These are phyloP conservation scores for Wallacemonas sp. DNA, from an alignment of 208 protist species.

Conservation along the genomic window DNA sequence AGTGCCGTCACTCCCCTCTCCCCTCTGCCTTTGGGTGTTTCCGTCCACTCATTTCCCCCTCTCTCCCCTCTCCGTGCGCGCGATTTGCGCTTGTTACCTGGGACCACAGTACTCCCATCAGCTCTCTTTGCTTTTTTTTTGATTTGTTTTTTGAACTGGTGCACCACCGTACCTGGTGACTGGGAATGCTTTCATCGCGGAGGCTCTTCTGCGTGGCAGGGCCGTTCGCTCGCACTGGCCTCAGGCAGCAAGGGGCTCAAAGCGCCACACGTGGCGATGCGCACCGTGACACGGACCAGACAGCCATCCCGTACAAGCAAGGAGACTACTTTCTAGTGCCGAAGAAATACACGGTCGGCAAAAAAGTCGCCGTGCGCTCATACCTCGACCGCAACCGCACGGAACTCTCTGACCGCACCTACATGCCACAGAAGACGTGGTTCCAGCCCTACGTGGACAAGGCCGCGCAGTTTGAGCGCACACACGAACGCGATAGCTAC, in stretches of 20 bases:
- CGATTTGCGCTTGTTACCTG: too few relatives aligned
- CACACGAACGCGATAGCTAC: slow-evolving; percentile 59
- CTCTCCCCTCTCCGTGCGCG: too few relatives aligned
- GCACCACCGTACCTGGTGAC: background rate
- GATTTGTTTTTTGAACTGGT: background rate
- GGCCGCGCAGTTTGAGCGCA: slow-evolving; percentile 32
- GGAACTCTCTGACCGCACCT: slow-evolving; percentile 88
- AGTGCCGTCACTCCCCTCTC: background rate
- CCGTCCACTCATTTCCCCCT: background rate
- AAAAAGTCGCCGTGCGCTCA: slow-evolving; percentile 77
- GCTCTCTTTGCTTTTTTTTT: slow-evolving; percentile 8
- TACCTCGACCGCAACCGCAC: slow-evolving; percentile 88
- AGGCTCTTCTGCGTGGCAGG: background rate
- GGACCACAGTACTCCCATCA: too few relatives aligned
- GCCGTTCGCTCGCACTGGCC: background rate
- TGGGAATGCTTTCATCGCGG: background rate
- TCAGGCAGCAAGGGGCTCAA: background rate
- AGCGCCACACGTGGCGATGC: background rate
- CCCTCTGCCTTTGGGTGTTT: background rate
- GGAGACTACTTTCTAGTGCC: slow-evolving; percentile 65
- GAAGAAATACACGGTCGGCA: slow-evolving; percentile 68
- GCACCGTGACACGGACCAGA: background rate
- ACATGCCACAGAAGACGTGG: slow-evolving; percentile 85
- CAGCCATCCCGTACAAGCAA: slow-evolving; percentile 37
- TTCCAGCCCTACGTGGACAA: slow-evolving; percentile 63